These are phyloP conservation scores for Fusarium sp. DNA, from an alignment of 2,329 filamentous ascomycete genomes.

Conservation along the genomic window DNA sequence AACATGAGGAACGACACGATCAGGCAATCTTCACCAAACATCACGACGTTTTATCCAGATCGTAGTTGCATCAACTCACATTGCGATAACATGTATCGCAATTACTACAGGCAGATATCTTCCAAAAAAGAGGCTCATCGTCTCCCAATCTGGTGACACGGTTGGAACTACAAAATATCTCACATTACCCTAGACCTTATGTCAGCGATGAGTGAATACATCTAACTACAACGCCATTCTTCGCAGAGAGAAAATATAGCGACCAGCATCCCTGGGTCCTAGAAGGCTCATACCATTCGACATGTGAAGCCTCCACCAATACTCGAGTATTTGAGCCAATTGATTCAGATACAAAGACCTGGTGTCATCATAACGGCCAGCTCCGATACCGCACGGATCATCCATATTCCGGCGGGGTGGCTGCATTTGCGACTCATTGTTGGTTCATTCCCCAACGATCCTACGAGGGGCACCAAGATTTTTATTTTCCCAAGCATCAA, in stretches of 20 bases:
- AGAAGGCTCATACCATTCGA: background rate
- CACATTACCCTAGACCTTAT: background rate
- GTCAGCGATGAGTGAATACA: background rate
- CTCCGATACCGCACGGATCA: slow-evolving; percentile 36
- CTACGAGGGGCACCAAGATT: slow-evolving; percentile 36
- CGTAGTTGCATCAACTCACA: fast-evolving
- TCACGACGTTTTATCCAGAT: background rate
- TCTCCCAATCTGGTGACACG: background rate
- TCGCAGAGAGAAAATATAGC: no score
- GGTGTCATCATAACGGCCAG: background rate
- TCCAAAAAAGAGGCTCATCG: background rate
- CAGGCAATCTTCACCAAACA: background rate
- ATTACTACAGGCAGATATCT: background rate
- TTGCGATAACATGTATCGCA: background rate
- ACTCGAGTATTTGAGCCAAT: background rate
- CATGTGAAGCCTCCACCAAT: background rate
- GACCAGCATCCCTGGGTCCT: fast-evolving
- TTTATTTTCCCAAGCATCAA: slow-evolving; percentile 37
- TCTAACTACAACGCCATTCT: background rate
- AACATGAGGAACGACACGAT: no score
- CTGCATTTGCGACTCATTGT: slow-evolving; percentile 22
- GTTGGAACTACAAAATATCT: background rate
- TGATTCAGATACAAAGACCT: background rate
- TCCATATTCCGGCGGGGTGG: slow-evolving; percentile 40
- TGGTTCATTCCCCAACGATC: background rate